Conservation (phyloP, 73 alveolate genomes). For the Blepharisma japonicum region DNA sequence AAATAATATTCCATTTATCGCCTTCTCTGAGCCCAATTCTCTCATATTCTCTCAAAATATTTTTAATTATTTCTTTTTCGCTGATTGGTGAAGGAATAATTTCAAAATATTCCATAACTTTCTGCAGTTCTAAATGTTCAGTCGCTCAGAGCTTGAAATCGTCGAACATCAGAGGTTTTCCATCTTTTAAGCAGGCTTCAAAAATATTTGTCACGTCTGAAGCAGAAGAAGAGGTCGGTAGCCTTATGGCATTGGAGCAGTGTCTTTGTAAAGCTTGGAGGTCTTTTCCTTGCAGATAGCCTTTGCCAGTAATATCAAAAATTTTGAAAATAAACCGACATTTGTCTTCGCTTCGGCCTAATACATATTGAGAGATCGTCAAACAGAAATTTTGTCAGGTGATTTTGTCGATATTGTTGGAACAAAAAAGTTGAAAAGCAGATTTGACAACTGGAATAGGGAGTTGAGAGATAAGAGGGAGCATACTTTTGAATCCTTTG, state of each 20-base stretch:
- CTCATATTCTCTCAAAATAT: constrained; percentile 26
- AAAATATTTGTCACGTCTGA: no score
- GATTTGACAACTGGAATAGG: not conserved
- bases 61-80: constrained; percentile 50
- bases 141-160: constrained; percentile 48
- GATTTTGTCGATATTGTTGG: not conserved
- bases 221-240: no score
- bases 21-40: constrained; percentile 16
- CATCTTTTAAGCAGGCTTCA: not conserved
- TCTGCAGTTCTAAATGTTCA: constrained; percentile 44
- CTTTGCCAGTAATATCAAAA: not conserved
- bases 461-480: not conserved
- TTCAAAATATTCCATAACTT: constrained; percentile 43
- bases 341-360: constrained; percentile 16
- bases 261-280: not conserved
- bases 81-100: constrained; percentile 65
- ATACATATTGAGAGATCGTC: constrained; percentile 13
- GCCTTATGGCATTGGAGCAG: not conserved
- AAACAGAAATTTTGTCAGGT: constrained; percentile 16
- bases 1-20: constrained; percentile 1
- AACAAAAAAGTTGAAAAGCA: not conserved
- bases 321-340: not conserved
- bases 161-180: constrained; percentile 33
- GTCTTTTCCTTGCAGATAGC: not conserved
- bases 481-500: not conserved